Base-by-base conservation (phyloP, 2,329 filamentous ascomycete genomes). In the Ceratocystis destructans region DNA sequence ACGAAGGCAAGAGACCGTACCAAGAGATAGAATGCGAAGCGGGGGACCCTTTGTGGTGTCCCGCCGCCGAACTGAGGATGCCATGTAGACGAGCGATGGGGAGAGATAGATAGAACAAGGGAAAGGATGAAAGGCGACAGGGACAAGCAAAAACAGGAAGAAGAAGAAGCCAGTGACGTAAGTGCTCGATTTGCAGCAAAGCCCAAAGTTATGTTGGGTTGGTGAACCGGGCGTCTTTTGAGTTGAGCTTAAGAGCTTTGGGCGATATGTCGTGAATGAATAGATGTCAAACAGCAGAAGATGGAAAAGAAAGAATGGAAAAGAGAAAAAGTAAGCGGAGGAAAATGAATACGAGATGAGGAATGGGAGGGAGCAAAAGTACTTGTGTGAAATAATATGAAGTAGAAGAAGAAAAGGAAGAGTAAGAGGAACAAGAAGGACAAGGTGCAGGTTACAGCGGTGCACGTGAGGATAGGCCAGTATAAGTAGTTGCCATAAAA, bases 21-120 rank as follows among this genome's bases (percentile, higher is more conserved):
- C 90, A 71, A 99, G 82, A 33, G 91, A 96, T 12, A 99, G 80
- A 70, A 99, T 87, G 75, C 94, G 88, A 75, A 97, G 78, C 66
- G 94, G 93, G 74, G 93, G 91, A 62, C 93, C 93, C 77, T 95
- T 96, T 64, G 90, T 96, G 68, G 93, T 96, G 76, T 97, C 93
- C 78, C 94, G 95, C 74, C 93, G 86, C 76, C 86, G 87, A 72
- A 96, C 76, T 68, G 57, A 31, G 25, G 62, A 25, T 31, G 62
- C 63, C 66, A 67, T 67, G 20, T 12, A 28, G 53, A n/a, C 41
- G 44, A 48, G 10, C 25, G 33, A 64, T n/a, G 20, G 7, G 37
- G 25, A n/a, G 31, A 22, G 48, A 25, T 17, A 22, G 20, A 20
- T 25, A 37, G 45, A 6, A 57, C 45, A 55, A 5, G 33, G 20